A percentile compares a stretch with the other conserved stretches of the same genome.
Evolutionary conservation across 305 asterid genomes (phyloP).

Genomic region (Coffea humblotiana): DNA sequence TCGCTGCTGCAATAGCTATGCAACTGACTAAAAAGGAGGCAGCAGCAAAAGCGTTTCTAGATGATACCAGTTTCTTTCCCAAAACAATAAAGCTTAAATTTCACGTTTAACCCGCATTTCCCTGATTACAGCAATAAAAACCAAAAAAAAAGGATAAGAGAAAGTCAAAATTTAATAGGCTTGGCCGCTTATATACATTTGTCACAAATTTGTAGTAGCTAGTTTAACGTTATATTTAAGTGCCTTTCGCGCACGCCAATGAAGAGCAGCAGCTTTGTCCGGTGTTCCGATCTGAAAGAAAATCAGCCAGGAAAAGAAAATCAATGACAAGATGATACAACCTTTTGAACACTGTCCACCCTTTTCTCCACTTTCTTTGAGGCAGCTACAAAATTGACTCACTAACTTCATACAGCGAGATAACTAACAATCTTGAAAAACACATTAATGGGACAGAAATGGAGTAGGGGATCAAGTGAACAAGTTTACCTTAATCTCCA

Average conservation of each 20-base stretch:
- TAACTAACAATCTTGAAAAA: neutral
- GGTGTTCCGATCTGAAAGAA: slow-evolving; percentile 80
- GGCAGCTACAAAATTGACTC: neutral
- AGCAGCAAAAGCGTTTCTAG: too few species aligned
- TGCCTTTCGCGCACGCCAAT: slow-evolving; percentile 85
- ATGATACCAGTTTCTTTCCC: neutral
- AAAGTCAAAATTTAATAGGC: slow-evolving; percentile 34
- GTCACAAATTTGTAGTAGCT: slow-evolving; percentile 21
- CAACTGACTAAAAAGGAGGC: too few species aligned
- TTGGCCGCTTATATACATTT: neutral
- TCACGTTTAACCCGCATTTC: neutral
- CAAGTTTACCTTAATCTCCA: slow-evolving; percentile 72
- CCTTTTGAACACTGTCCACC: neutral
- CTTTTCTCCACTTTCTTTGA: neutral
- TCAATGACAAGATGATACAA: neutral
- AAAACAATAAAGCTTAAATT: neutral
- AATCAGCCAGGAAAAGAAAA: slow-evolving; percentile 9
- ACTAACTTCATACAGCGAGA: neutral
- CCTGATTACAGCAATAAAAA: slow-evolving; percentile 17
- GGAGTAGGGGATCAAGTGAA: neutral
- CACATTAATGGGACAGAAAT: neutral
- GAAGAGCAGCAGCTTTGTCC: slow-evolving; percentile 84
- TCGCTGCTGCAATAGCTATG: too few species aligned
- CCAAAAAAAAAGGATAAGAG: slow-evolving; percentile 7
- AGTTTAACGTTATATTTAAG: slow-evolving; percentile 39